Percentiles rank a stretch among this genome's conserved stretches.
phyloP scores from a whole-genome alignment of 257 asterid species.

The Plantago major region DNA sequence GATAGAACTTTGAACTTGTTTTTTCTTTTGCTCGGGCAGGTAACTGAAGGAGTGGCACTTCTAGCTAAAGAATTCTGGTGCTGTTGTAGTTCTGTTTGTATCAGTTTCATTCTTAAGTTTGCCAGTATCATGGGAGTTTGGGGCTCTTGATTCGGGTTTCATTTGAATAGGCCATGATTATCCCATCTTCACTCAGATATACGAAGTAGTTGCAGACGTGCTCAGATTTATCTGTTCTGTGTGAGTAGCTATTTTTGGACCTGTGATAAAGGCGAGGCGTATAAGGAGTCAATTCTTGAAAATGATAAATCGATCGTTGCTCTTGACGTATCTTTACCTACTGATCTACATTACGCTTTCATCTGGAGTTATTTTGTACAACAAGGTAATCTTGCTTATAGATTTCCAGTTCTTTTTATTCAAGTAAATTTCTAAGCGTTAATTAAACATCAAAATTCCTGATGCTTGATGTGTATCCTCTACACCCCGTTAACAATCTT shows the following conservation, averaged over 20 bases:
- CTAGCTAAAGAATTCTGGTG: no score
- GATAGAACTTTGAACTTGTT: background rate
- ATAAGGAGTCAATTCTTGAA: slow-evolving; percentile 20
- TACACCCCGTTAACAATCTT: background rate
- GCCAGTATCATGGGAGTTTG: background rate
- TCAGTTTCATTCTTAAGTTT: background rate
- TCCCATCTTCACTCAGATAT: slow-evolving; percentile 2
- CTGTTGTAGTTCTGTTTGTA: background rate
- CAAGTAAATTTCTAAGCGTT: background rate
- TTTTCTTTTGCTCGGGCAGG: background rate
- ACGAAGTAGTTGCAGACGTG: slow-evolving; percentile 3
- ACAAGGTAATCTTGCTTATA: slow-evolving; percentile 41
- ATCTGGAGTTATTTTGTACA: slow-evolving; percentile 64
- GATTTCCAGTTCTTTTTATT: no score
- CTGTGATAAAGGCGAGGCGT: slow-evolving; percentile 12
- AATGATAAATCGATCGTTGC: slow-evolving; percentile 48
- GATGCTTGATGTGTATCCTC: background rate
- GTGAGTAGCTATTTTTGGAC: slow-evolving; percentile 8
- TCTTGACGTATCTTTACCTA: slow-evolving; percentile 64
- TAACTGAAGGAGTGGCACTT: slow-evolving; percentile 2
- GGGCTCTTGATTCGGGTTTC: no score
- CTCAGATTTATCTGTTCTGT: slow-evolving; percentile 5
- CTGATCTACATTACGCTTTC: slow-evolving; percentile 59
- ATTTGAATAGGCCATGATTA: slow-evolving; percentile 1
- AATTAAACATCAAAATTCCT: background rate